Conservation (phyloP, 1,284 basidiomycete genomes). For the Somion occarium region DNA sequence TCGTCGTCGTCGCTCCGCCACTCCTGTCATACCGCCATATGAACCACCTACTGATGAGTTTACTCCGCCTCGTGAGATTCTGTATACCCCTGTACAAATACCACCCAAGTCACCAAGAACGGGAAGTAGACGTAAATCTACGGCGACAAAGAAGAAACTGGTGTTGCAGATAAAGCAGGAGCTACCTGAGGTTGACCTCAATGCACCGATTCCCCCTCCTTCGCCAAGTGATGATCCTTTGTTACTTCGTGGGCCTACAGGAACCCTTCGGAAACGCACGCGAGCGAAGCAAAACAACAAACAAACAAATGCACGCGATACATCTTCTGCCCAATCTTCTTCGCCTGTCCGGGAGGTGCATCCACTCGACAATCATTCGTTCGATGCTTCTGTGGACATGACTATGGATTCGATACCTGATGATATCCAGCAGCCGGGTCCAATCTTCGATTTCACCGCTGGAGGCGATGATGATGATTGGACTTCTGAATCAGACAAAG, state of each 20-base stretch:
- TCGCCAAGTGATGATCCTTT: constrained; percentile 73
- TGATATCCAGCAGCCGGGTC: not conserved
- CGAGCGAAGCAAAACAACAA: not conserved
- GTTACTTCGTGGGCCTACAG: constrained; percentile 44
- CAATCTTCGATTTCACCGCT: constrained; percentile 3
- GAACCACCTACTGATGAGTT: constrained; percentile 63
- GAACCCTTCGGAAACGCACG: constrained; percentile 9
- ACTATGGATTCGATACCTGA: not conserved
- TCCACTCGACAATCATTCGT: not conserved
- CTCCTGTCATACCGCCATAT: constrained; percentile 50
- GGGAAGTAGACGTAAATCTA: constrained; percentile 31
- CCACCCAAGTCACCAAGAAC: constrained; percentile 20
- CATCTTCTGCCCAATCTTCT: not conserved
- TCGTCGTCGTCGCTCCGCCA: constrained; percentile 30
- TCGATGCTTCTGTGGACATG: not conserved
- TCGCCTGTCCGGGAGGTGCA: not conserved
- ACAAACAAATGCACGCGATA: not conserved
- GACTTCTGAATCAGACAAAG: constrained; percentile 30
- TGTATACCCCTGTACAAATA: constrained; percentile 37
- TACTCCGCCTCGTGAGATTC: constrained; percentile 61
- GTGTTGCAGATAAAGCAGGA: constrained; percentile 50
- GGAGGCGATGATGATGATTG: constrained; percentile 20
- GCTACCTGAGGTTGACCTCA: constrained; percentile 55
- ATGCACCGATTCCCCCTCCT: constrained; percentile 53
- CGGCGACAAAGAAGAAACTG: constrained; percentile 26